These are phyloP conservation scores for Beauveria asiatica DNA, from an alignment of 2,329 filamentous ascomycete species.

Conservation along the genomic window DNA sequence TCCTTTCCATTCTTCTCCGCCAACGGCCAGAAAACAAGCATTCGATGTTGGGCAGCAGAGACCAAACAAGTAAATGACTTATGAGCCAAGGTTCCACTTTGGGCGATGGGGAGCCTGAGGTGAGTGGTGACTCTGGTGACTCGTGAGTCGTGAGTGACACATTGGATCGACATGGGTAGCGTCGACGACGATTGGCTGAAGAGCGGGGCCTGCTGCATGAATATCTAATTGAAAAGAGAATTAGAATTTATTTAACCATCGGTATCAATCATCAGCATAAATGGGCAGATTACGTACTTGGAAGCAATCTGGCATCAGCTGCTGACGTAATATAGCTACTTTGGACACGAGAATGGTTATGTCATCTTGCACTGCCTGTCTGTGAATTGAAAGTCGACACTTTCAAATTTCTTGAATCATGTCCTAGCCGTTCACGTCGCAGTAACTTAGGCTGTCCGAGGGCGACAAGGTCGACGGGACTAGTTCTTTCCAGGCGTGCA, in stretches of 20 bases:
- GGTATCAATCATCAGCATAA: no score
- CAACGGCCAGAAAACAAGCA: no score
- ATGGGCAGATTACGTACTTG: no score
- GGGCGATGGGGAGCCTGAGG: background rate
- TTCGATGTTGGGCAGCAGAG: slow-evolving; percentile 3
- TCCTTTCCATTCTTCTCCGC: no score
- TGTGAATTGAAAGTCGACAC: no score
- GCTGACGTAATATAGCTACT: background rate
- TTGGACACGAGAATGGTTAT: no score
- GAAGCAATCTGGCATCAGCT: background rate
- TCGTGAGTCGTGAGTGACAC: no score
- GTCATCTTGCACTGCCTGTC: no score
- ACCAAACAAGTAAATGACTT: background rate
- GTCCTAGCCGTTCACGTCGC: no score
- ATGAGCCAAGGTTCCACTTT: background rate
- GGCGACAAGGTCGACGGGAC: background rate
- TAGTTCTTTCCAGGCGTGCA: background rate
- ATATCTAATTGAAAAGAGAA: background rate
- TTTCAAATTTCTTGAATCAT: no score
- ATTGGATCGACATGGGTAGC: background rate
- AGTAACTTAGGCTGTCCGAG: background rate
- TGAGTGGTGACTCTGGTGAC: background rate
- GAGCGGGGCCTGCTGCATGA: background rate
- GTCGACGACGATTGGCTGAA: background rate
- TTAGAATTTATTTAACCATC: background rate